Conservation (phyloP, 306 rosid species). For the Benincasa hispida region DNA sequence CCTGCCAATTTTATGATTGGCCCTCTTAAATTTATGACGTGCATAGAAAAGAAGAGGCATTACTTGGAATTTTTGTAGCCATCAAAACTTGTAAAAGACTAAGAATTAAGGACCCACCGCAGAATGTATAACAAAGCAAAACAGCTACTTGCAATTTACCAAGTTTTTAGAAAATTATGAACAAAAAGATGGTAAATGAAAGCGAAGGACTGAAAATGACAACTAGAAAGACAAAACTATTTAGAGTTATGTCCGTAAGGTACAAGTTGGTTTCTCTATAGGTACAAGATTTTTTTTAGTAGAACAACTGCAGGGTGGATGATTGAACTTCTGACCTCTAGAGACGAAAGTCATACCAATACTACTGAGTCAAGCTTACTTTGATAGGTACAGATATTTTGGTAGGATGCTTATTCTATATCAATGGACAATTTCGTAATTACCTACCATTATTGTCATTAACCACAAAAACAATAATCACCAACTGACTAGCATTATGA, state of each 20-base stretch:
- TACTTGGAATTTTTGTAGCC: neutral
- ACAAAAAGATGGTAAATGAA: neutral
- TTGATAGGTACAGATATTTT: neutral
- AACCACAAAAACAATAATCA: neutral
- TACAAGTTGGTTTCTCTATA: neutral
- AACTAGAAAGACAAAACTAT: neutral
- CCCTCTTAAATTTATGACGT: neutral
- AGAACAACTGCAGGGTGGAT: too few species aligned
- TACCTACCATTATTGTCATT: neutral
- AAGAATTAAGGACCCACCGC: neutral
- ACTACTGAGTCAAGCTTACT: too few species aligned
- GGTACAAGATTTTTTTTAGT: too few species aligned
- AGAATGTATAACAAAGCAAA: neutral
- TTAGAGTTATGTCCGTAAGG: conserved; percentile 1
- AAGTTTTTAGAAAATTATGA: neutral
- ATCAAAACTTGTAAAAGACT: neutral
- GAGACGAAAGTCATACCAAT: too few species aligned
- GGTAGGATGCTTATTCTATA: neutral
- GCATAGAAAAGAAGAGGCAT: neutral
- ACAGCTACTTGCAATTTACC: too few species aligned
- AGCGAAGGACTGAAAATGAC: neutral
- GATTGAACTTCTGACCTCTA: too few species aligned
- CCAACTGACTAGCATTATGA: neutral
- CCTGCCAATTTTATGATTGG: neutral
- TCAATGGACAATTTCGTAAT: neutral